phyloP scores from a whole-genome alignment of 306 rosid genomes.

The Cicer yamashitae region DNA sequence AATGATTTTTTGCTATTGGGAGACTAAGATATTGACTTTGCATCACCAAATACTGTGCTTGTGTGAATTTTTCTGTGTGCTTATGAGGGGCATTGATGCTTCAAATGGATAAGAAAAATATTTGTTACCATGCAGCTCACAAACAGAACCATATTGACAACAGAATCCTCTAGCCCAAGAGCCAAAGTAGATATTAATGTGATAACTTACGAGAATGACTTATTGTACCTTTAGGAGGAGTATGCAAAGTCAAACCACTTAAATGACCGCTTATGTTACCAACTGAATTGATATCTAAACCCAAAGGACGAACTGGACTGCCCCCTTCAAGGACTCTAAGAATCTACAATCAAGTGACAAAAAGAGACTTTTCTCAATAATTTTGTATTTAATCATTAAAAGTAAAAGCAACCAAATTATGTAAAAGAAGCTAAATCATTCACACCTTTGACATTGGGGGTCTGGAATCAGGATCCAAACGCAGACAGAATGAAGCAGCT shows the following conservation, averaged over 20 bases:
- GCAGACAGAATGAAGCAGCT: constrained; percentile 87
- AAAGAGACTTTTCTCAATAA: background rate
- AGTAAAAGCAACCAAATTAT: constrained; percentile 8
- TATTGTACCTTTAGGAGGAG: constrained; percentile 55
- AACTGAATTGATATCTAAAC: constrained; percentile 65
- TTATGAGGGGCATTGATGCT: background rate
- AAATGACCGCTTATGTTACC: constrained; percentile 84
- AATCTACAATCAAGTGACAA: constrained; percentile 51
- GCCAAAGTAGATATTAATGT: constrained; percentile 58
- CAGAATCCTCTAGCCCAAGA: constrained; percentile 37
- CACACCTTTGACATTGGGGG: constrained; percentile 91
- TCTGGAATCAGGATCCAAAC: constrained; percentile 78
- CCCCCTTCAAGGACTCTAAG: constrained; percentile 95
- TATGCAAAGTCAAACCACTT: constrained; percentile 59
- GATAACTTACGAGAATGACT: constrained; percentile 82
- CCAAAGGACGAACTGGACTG: constrained; percentile 62
- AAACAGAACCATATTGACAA: constrained; percentile 36
- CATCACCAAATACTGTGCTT: constrained; percentile 13
- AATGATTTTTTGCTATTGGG: background rate
- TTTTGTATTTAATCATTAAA: background rate
- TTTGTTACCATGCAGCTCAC: constrained; percentile 11
- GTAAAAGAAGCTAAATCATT: constrained; percentile 14
- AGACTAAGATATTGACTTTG: constrained; percentile 8
- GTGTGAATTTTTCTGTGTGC: constrained; percentile 25
- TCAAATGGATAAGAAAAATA: constrained; percentile 4